Evolutionary conservation across 2,329 filamentous ascomycete species (phyloP), one percentile per base, ranked within the genome.

Genomic region (Aspergillus sp.): DNA sequence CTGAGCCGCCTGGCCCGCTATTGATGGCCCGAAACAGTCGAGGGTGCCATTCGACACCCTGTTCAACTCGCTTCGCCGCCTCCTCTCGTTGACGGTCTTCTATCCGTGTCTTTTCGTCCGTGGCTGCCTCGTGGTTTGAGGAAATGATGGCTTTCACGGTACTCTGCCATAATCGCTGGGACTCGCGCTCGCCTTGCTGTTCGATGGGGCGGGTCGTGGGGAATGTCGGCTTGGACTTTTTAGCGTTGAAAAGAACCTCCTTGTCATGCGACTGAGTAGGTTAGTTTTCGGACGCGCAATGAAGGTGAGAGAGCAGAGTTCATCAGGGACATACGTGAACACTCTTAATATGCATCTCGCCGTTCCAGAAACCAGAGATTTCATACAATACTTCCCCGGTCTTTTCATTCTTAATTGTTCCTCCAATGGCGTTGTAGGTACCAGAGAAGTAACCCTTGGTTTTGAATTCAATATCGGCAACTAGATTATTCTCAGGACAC

Each of bases 391-490:
- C 78, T 73, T 97, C 93, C 34, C 91, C 92, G 0, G 90, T 93
- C 70, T 88, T 87, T 63, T 93, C 91, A 65, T 93, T 91, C 75
- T 89, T 96, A 77, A 99, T 96, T 41, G 82, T 87, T 8, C 95
- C 95, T 8, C 91, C 92, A 68, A 99, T 96, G 39, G 92, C 91
- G 70, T 99, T 97, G 77, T 99, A 99, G 1, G 90, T 95, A 7
- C 95, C 95, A 52, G 91, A 89, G 63, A 99, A 93, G 84, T 96
- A 99, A 5, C 95, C 95, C 77, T 98, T 98, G 52, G 91, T 96
- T 79, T 98, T 98, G 83, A 99, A 99, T 65, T 99, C 95, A 60
- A 99, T 87, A 72, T 99, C 93, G 59, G 92, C 93, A 24, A 87
- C 84, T 17, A 99, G 82, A 57, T 92, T 88, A 17, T 91, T 84